Base-by-base conservation (phyloP, 352 stramenopile species). In the Pythium vanterpoolii region DNA sequence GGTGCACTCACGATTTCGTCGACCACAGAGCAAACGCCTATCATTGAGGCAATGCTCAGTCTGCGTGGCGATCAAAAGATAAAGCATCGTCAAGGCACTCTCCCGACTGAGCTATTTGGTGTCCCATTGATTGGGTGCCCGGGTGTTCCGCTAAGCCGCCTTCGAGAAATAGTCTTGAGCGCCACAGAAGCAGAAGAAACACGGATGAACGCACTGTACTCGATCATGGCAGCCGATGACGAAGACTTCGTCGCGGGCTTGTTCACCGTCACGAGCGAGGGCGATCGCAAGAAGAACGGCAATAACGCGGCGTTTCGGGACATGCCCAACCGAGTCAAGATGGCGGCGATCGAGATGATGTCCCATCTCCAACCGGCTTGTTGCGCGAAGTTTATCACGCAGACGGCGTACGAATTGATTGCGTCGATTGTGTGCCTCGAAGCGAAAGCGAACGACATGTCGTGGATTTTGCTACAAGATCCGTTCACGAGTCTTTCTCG, bases 401-500 rank as follows among this genome's bases (percentile, higher is more conserved):
- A 78, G 8, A 79, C 76, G 49, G 84, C 73, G 16, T 89, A 90
- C 62, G 84, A 92, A 34, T 66, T 94, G 38, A 87, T 91, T n/a
- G 88, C 82, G 1, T 86, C 77, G n/a, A 86, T 94, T 42, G 77
- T 92, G 52, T 88, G 77, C 34, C 54, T 90, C 6, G 84, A 94
- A 70, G 77, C 84, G 31, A 88, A 89, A 56, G 82, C 77, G 33
- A 94, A 94, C 56, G 84, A 94, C 43, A 76, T 87, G 55, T 79
- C 84, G 40, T 90, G 82, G 81, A 87, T 89, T 44, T 66, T 92
- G 19, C 64, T 94, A 16, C 79, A 91, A 61, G 82, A 92, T 33
- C 82, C 83, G 13, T 90, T 94, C 53, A 88, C 78, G 7, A 83
- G 72, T 36, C 56, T 90, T 8, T 86, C 84, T 16, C 75, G 77